phyloP scores from a whole-genome alignment of 2,329 filamentous ascomycete species.

The Plectosphaerella plurivora region DNA sequence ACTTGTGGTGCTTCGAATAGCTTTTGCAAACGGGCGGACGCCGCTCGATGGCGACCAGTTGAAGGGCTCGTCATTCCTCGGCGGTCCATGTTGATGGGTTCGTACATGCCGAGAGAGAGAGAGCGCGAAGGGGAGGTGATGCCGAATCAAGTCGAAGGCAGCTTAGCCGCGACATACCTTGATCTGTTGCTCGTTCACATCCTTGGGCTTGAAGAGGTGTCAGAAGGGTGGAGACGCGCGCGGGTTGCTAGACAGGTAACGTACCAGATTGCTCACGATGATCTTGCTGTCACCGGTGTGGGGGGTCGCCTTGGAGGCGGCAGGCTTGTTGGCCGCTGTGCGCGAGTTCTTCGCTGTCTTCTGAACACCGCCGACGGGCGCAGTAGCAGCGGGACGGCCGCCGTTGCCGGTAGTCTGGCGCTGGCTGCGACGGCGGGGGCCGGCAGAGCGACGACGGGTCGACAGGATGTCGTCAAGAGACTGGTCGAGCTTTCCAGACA shows the following conservation, averaged over 20 bases:
- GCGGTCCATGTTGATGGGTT: neutral
- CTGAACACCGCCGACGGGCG: slow-evolving; percentile 80
- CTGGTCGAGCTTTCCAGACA: slow-evolving; percentile 95
- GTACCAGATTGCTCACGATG: slow-evolving; percentile 96
- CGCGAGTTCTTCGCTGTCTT: slow-evolving; percentile 67
- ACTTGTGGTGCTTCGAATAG: slow-evolving; percentile 9
- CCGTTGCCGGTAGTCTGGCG: slow-evolving; percentile 41
- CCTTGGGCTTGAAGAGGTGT: slow-evolving; percentile 67
- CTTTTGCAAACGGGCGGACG: neutral
- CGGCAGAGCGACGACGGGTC: slow-evolving; percentile 59
- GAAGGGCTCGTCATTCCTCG: no score
- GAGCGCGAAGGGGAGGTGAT: slow-evolving; percentile 34
- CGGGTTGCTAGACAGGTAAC: slow-evolving; percentile 23
- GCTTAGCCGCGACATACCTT: slow-evolving; percentile 99
- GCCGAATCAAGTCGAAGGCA: slow-evolving; percentile 60
- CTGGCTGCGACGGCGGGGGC: slow-evolving; percentile 40
- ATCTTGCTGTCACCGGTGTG: slow-evolving; percentile 82
- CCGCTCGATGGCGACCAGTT: no score
- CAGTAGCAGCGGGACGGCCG: slow-evolving; percentile 50
- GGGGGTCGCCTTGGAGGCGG: slow-evolving; percentile 59
- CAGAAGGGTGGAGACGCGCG: slow-evolving; percentile 29
- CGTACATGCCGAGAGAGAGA: slow-evolving; percentile 21
- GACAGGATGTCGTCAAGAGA: slow-evolving; percentile 97
- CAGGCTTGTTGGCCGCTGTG: slow-evolving; percentile 52
- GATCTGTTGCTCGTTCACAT: slow-evolving; percentile 95